Percentiles rank a stretch among this genome's conserved stretches.
Conservation (phyloP, 805 yeast species). For the Candida incommunis region DNA sequence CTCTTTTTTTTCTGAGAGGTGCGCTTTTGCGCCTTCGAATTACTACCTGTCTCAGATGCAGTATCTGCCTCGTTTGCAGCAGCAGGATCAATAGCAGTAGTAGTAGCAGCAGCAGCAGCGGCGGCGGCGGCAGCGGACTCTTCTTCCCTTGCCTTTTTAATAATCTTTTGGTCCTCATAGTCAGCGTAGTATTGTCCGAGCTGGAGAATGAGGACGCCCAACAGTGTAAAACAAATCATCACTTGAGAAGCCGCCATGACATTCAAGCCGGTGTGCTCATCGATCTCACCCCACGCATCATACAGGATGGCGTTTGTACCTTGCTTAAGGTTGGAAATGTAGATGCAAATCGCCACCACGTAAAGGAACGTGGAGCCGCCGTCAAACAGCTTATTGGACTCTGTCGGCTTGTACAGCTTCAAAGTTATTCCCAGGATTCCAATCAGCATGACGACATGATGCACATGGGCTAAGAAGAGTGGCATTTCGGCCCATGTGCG, state of each 20-base stretch:
- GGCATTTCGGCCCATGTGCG: constrained; percentile 59
- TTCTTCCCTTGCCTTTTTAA: constrained; percentile 6
- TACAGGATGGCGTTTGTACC: constrained; percentile 57
- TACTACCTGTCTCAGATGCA: no score
- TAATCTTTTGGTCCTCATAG: constrained; percentile 28
- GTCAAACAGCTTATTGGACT: constrained; percentile 76
- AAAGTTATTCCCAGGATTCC: constrained; percentile 63
- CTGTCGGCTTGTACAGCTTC: constrained; percentile 77
- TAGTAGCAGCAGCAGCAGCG: constrained; percentile 4
- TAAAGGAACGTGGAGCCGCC: constrained; percentile 71
- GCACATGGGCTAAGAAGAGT: constrained; percentile 36
- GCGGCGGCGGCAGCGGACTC: constrained; percentile 10
- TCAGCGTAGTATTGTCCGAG: constrained; percentile 81
- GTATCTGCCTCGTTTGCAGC: constrained; percentile 7
- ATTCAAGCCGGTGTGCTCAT: constrained; percentile 69
- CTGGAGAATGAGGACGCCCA: constrained; percentile 77
- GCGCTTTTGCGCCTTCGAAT: constrained; percentile 5
- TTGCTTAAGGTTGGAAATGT: constrained; percentile 71
- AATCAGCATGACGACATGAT: constrained; percentile 45
- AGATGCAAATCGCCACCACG: constrained; percentile 62
- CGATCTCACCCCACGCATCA: constrained; percentile 91
- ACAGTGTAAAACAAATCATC: constrained; percentile 52
- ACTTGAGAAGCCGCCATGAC: constrained; percentile 84
- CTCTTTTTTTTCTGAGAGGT: constrained; percentile 2
- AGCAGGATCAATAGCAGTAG: constrained; percentile 4